phyloP scores from a whole-genome alignment of 73 alveolate genomes.

The Blepharisma stoltei region DNA sequence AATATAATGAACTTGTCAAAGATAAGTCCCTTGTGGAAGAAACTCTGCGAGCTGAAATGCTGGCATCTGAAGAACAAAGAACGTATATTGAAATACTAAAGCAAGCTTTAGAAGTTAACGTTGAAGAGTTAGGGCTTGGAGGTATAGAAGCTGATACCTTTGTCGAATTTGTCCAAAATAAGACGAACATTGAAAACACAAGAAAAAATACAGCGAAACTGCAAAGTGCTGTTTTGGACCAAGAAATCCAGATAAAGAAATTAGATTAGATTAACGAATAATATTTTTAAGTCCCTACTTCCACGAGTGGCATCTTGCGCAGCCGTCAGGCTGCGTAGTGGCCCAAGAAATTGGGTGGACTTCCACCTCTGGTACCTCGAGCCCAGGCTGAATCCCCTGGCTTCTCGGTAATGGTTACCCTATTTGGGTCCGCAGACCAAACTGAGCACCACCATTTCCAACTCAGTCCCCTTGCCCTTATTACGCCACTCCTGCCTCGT shows the following conservation, averaged over 20 bases:
- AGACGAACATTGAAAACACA: neutral
- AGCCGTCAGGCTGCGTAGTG: too few relatives aligned
- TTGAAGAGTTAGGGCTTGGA: neutral
- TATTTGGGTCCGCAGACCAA: too few relatives aligned
- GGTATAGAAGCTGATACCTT: neutral
- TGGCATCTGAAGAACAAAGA: neutral
- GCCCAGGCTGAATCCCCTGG: too few relatives aligned
- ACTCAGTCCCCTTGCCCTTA: too few relatives aligned
- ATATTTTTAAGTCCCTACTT: too few relatives aligned
- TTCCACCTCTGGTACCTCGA: too few relatives aligned
- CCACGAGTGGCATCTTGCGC: too few relatives aligned
- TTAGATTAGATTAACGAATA: too few relatives aligned
- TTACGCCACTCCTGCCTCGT: too few relatives aligned
- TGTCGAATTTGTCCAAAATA: neutral
- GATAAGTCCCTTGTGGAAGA: neutral
- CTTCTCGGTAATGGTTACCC: too few relatives aligned
- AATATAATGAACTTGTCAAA: neutral
- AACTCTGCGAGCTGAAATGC: conserved; percentile 15
- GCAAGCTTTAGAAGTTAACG: neutral
- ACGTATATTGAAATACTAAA: conserved; percentile 3
- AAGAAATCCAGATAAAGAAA: neutral
- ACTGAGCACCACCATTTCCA: too few relatives aligned
- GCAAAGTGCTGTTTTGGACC: neutral
- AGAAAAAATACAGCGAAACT: neutral
- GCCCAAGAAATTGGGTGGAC: too few relatives aligned